These are phyloP conservation scores for Globisporangium canariense DNA, from an alignment of 352 stramenopile species.

Conservation along the genomic window DNA sequence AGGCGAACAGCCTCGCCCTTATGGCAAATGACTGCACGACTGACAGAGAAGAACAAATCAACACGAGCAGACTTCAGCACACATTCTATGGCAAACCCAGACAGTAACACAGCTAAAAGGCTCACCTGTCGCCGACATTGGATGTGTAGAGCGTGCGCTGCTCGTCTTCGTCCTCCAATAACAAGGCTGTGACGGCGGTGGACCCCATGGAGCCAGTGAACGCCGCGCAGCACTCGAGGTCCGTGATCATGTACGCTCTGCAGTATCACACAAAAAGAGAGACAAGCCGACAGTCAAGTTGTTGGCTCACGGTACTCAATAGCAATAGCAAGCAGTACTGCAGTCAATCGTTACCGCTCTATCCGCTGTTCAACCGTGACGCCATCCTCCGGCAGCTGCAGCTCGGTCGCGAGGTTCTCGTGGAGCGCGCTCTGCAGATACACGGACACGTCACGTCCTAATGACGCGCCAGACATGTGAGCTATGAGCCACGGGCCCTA, in stretches of 20 bases:
- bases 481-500: background rate
- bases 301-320: background rate
- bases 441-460: conserved; percentile 63
- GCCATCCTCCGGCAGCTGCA: conserved; percentile 34
- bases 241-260: conserved; percentile 74
- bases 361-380: conserved; percentile 50
- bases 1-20: conserved; percentile 52
- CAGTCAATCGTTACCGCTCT: conserved; percentile 36
- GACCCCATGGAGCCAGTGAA: conserved; percentile 49
- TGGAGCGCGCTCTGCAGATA: conserved; percentile 68
- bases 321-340: background rate
- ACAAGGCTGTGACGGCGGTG: conserved; percentile 53
- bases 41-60: conserved; percentile 13
- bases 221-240: conserved; percentile 65
- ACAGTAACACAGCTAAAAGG: too few relatives aligned
- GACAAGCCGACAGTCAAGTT: background rate
- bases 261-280: background rate
- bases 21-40: conserved; percentile 60
- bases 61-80: background rate
- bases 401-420: conserved; percentile 53
- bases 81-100: background rate
- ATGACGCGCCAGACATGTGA: background rate
- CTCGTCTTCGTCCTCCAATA: conserved; percentile 35
- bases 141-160: conserved; percentile 47
- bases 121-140: conserved; percentile 78